Base-by-base conservation (phyloP, 371 early-diverging fungal genomes). In the Lichtheimia corymbifera region DNA sequence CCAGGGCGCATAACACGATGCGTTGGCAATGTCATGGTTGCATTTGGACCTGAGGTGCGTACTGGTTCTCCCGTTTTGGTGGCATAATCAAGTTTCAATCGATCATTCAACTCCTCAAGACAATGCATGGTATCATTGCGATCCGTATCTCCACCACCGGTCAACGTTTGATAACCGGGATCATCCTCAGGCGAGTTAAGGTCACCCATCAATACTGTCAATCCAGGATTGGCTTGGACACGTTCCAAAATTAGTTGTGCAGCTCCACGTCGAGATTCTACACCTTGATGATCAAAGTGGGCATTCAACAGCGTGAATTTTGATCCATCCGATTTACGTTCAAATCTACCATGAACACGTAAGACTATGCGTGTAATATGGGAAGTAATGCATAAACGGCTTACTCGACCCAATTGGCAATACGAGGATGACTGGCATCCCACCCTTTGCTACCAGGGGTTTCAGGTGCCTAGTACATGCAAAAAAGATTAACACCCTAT, bases 341-440 rank as follows among this genome's bases (percentile, higher is more conserved):
- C 72, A 56, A 79, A 79, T n/a, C 65, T 64, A 28, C 41, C 9
- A 28, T 30, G 5, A 17, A 35, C 11, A 9, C 2, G 22, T 35
- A 9, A 17, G 30, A 60, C 41, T 40, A 1, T 2, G 45, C 20
- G 12, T n/a, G 4, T 42, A 13, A 11, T 6, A 3, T 52, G 2
- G 1, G 35, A 7, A 5, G 6, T 2, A 27, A 6, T 15, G 24
- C 1, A 47, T 44, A 13, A 15, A 47, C 13, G 13, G 53, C 73
- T 72, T 72, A 79, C 79, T 55, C 61, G 50, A 62, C 72, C 52
- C 67, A 58, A 2, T 66, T 76, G n/a, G 76, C 75, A 13, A 66
- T 68, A 24, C 80, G 73, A 7, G 72, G 68, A 51, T 74, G 72
- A 50, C 50, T 71, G 3, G 77, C 75, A 56, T 77, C 76, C 80